Conservation (phyloP, 108 stramenopile genomes). For the Mediolabrus comicus region DNA sequence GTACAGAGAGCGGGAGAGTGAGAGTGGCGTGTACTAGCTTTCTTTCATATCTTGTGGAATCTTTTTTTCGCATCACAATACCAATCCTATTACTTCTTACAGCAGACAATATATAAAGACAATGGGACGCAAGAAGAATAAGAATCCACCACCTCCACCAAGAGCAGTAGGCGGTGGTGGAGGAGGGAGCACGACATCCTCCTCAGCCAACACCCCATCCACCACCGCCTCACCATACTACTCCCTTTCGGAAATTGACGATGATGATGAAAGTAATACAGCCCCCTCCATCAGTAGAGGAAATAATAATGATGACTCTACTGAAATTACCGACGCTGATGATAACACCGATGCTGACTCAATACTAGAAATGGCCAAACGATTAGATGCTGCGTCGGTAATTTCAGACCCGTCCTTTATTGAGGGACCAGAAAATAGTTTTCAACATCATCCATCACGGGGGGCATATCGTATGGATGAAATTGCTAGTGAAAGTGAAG, state of each 20-base stretch:
- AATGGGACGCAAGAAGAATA: neutral
- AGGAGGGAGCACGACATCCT: neutral
- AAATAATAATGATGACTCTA: slow-evolving; percentile 19
- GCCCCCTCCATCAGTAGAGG: neutral
- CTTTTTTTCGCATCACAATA: too few species aligned
- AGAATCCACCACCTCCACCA: neutral
- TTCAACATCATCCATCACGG: neutral
- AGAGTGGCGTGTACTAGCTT: too few species aligned
- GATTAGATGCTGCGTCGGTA: slow-evolving; percentile 36
- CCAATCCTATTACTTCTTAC: too few species aligned
- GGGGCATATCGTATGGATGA: slow-evolving; percentile 3
- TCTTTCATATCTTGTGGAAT: too few species aligned
- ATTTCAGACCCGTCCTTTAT: slow-evolving; percentile 41
- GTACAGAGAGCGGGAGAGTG: too few species aligned
- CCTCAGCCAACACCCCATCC: neutral
- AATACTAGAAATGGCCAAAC: slow-evolving; percentile 44
- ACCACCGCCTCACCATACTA: neutral
- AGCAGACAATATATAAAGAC: too few species aligned
- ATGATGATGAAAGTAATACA: too few species aligned
- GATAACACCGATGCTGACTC: slow-evolving; percentile 28
- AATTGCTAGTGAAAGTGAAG: neutral
- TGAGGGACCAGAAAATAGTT: slow-evolving; percentile 29
- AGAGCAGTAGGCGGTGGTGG: neutral
- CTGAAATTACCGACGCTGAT: slow-evolving; percentile 11
- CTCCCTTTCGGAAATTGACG: neutral